These are phyloP conservation scores for Ceratocystis cubensis DNA, from an alignment of 2,329 filamentous ascomycete species.

Conservation along the genomic window DNA sequence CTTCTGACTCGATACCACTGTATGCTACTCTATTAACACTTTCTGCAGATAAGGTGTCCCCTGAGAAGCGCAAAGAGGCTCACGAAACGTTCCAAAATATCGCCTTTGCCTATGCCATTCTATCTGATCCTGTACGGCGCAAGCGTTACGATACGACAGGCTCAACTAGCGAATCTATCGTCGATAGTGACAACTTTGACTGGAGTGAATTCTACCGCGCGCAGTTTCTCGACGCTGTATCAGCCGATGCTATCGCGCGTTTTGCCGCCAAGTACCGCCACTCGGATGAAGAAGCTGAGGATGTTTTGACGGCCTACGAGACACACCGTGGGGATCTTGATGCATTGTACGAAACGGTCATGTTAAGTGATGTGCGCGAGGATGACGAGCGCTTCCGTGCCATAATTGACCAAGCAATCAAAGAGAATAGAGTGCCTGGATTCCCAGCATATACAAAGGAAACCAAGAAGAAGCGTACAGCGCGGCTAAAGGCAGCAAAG, in stretches of 20 bases:
- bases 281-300: constrained; percentile 70
- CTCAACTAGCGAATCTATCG: constrained; percentile 70
- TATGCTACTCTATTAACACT: neutral
- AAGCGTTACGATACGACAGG: constrained; percentile 83
- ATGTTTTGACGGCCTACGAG: constrained; percentile 66
- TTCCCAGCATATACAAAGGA: constrained; percentile 63
- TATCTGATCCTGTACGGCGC: constrained; percentile 70
- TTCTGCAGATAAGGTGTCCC: constrained; percentile 59
- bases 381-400: constrained; percentile 75
- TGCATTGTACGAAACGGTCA: constrained; percentile 64
- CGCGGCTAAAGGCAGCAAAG: constrained; percentile 48
- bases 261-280: constrained; percentile 71
- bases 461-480: constrained; percentile 49
- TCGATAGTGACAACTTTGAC: constrained; percentile 68
- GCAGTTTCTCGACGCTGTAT: constrained; percentile 69
- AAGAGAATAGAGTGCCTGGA: constrained; percentile 49
- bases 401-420: constrained; percentile 73
- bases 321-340: constrained; percentile 63
- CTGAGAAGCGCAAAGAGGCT: constrained; percentile 56
- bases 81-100: constrained; percentile 77
- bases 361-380: constrained; percentile 70
- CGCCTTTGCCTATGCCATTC: constrained; percentile 85
- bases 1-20: neutral
- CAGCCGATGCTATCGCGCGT: constrained; percentile 57
- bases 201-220: constrained; percentile 83